These are phyloP conservation scores for Echinochloa phyllopogon DNA, from an alignment of 176 grass and related monocot genomes.

Conservation along the genomic window DNA sequence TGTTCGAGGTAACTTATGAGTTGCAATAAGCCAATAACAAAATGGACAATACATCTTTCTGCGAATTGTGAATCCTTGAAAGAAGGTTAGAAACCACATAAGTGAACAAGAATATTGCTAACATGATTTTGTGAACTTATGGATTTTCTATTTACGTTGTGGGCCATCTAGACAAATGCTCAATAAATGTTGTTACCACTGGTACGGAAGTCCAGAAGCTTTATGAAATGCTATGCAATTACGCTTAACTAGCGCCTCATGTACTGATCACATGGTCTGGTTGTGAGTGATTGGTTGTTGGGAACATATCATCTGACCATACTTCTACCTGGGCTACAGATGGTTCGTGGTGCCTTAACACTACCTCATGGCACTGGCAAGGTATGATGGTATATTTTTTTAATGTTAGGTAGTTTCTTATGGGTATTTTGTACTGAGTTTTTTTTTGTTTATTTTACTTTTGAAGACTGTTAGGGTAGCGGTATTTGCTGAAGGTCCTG, in stretches of 20 bases:
- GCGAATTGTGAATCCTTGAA: background rate
- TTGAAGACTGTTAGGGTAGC: constrained; percentile 90
- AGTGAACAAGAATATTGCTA: background rate
- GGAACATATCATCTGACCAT: constrained; percentile 19
- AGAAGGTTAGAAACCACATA: background rate
- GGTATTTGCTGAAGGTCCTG: constrained; percentile 93
- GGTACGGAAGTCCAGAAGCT: background rate
- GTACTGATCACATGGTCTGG: background rate
- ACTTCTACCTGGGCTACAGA: constrained; percentile 54
- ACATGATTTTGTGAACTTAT: constrained; percentile 1
- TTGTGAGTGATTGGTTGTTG: constrained; percentile 23
- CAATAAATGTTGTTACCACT: constrained; percentile 2
- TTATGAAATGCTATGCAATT: constrained; percentile 7
- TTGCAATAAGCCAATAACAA: constrained; percentile 3
- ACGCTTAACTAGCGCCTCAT: background rate
- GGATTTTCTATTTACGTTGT: background rate
- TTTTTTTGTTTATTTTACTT: constrained; percentile 14
- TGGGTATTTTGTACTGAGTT: constrained; percentile 32
- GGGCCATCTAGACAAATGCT: constrained; percentile 10
- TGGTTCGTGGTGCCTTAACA: constrained; percentile 95
- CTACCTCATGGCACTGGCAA: constrained; percentile 97
- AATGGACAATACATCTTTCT: background rate
- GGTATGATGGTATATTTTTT: constrained; percentile 64
- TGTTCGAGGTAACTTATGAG: constrained; percentile 8
- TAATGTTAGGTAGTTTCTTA: background rate